These are phyloP conservation scores for Colletotrichum spinosum DNA, from an alignment of 2,329 filamentous ascomycete genomes.

Conservation along the genomic window DNA sequence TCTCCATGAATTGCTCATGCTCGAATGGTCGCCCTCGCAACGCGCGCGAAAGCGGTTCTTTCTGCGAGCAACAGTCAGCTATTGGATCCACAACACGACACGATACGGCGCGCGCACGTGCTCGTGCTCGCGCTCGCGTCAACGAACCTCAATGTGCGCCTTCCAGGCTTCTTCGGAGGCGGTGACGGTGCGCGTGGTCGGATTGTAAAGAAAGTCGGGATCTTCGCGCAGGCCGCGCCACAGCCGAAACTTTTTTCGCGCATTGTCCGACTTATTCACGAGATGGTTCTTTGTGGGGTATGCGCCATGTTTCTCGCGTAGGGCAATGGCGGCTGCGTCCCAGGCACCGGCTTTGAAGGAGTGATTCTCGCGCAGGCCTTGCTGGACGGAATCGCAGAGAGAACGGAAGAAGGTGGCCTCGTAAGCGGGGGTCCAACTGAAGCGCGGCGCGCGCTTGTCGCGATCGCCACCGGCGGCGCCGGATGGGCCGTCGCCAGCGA, in stretches of 20 bases:
- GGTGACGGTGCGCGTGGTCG: conserved; percentile 61
- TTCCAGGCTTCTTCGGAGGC: conserved; percentile 69
- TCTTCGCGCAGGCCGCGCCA: conserved; percentile 70
- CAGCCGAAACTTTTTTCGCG: conserved; percentile 71
- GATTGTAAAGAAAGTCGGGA: conserved; percentile 67
- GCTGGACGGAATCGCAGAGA: conserved; percentile 68
- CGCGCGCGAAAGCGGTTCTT: conserved; percentile 68
- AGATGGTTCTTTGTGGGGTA: conserved; percentile 71
- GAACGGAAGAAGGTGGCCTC: conserved; percentile 72
- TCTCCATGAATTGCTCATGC: conserved; percentile 70
- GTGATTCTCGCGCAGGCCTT: conserved; percentile 67
- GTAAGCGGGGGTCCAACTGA: conserved; percentile 70
- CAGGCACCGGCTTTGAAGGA: conserved; percentile 72
- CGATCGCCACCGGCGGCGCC: conserved; percentile 33
- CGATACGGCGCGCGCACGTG: not conserved
- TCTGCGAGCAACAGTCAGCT: conserved; percentile 50
- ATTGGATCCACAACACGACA: not conserved
- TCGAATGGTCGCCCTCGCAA: conserved; percentile 69
- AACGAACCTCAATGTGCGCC: conserved; percentile 66
- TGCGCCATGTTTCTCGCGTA: conserved; percentile 66
- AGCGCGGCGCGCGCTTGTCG: conserved; percentile 59
- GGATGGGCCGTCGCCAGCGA: conserved; percentile 34
- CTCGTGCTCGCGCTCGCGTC: conserved; percentile 9
- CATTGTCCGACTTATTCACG: conserved; percentile 74
- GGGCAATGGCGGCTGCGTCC: conserved; percentile 66